Percentiles rank a stretch among this genome's conserved stretches.
phyloP scores from a whole-genome alignment of 495 filamentous ascomycete genomes.

The Paragyromitra xinjiangensis region DNA sequence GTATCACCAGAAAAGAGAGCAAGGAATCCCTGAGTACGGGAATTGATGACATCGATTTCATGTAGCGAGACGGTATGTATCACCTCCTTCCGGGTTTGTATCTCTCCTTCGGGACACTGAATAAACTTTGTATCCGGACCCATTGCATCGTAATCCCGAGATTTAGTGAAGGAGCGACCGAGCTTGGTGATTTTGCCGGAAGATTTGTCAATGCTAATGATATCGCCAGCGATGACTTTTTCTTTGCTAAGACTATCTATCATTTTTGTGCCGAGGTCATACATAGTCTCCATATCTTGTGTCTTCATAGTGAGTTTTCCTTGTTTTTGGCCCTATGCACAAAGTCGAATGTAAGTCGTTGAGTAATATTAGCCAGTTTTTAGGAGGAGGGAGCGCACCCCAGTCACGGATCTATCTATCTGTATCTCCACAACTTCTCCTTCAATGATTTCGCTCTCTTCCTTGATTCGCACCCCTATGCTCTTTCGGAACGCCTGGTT shows the following conservation, averaged over 20 bases:
- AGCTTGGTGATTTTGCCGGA: conserved; percentile 97
- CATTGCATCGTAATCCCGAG: conserved; percentile 99
- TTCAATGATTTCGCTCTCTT: conserved; percentile 98
- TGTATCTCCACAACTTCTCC: conserved; percentile 99
- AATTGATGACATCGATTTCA: conserved; percentile 99
- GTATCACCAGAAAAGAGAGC: conserved; percentile 98
- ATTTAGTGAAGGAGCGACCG: conserved; percentile 89
- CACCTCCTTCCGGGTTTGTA: conserved; percentile 96
- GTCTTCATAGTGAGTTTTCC: conserved; percentile 99
- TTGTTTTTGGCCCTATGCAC: conserved; percentile 80
- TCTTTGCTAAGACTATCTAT: conserved; percentile 99
- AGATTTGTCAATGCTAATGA: conserved; percentile 97
- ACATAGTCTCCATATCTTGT: conserved; percentile 99
- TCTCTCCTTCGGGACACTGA: conserved; percentile 96
- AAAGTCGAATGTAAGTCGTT: conserved; percentile 29
- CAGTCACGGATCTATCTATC: conserved; percentile 95
- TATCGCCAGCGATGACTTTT: conserved; percentile 96
- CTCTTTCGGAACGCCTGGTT: conserved; percentile 97
- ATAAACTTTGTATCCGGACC: conserved; percentile 98
- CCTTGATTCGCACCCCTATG: conserved; percentile 95
- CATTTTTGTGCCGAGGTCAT: conserved; percentile 99
- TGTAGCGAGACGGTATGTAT: conserved; percentile 96
- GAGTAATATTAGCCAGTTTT: not conserved
- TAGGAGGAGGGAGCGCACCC: conserved; percentile 63
- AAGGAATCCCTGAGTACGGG: conserved; percentile 89